Conservation (phyloP, 2,329 filamentous ascomycete genomes). For the Trichoderma cornu-damae region DNA sequence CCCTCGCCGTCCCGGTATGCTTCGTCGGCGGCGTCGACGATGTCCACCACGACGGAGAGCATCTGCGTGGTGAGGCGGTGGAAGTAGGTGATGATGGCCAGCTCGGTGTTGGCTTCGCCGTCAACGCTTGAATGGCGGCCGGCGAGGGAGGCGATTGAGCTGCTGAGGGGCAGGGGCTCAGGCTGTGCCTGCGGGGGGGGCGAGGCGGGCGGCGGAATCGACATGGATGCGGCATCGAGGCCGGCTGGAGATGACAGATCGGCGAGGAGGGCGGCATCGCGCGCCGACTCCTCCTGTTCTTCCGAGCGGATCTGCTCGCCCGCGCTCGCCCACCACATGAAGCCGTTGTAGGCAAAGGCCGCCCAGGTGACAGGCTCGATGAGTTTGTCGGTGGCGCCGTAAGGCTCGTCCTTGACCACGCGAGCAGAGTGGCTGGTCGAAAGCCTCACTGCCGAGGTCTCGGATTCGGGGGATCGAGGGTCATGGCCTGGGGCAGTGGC, state of each 20-base stretch:
- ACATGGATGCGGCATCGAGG: conserved; percentile 26
- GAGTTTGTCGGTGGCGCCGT: conserved; percentile 50
- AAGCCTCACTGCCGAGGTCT: conserved; percentile 26
- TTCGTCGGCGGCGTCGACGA: conserved; percentile 50
- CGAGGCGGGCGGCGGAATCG: conserved; percentile 28
- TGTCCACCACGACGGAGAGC: conserved; percentile 55
- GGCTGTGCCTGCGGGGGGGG: conserved; percentile 29
- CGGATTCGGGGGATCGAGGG: conserved; percentile 29
- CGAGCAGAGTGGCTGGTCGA: conserved; percentile 28
- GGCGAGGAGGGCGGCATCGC: conserved; percentile 52
- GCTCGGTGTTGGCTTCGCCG: conserved; percentile 52
- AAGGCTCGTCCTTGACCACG: conserved; percentile 35
- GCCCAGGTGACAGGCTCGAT: conserved; percentile 64
- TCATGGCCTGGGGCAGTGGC: conserved; percentile 24
- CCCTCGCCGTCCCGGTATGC: conserved; percentile 33
- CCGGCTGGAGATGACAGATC: conserved; percentile 40
- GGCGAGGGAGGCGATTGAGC: conserved; percentile 44
- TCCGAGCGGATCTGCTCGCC: conserved; percentile 64
- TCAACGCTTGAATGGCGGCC: conserved; percentile 33
- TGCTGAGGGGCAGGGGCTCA: conserved; percentile 32
- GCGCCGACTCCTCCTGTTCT: conserved; percentile 53
- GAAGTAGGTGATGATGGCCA: conserved; percentile 75
- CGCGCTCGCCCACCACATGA: conserved; percentile 87
- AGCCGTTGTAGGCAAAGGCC: conserved; percentile 71
- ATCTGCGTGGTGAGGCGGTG: conserved; percentile 67